Base-by-base conservation (phyloP, 2,329 filamentous ascomycete species). In the Trichoderma afroharzianum region DNA sequence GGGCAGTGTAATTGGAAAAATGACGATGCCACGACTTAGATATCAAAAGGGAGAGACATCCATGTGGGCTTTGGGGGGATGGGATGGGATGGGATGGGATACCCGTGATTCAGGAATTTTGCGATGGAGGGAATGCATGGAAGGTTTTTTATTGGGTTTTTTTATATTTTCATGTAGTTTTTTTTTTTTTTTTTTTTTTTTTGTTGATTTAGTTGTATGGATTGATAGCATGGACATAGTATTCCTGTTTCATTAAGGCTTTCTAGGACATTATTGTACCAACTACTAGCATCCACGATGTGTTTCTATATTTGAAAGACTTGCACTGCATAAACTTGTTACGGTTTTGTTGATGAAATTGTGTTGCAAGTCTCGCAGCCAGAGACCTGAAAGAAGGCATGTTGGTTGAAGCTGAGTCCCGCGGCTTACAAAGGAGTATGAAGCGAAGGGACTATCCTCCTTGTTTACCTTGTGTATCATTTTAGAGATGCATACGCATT, bases 41-140 rank as follows among this genome's bases (percentile, higher is more conserved):
- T 43, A n/a, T 21, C 28, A 55, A 28, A 62, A 53, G 39, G 47
- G 32, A 33, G 28, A 50, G 68, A 36, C 58, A 59, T 26, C 28
- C 58, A 59, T 26, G 55, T 55, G 58, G 68, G 43, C 53, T 63
- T 62, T 33, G 61, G 58, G 32, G 2, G 53, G 26, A 59, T 36
- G 43, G 53, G 68, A 59, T 58, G 36, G 53, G 67, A 58, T 57
- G 59, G 53, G 36, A 58, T 59, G 53, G 28, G 21, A 71, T 70
- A 72, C 70, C 70, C 64, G 28, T 61, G 63, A 32, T 53, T 69
- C n/a, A 57, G 39, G 43, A 30, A 50, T 68, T 68, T 33, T 28
- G 69, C 36, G 32, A 71, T 71, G 63, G 63, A 68, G 21, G 47
- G 63, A 47, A 21, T 66, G 32, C 62, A 28, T 15, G 43, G 26